Evolutionary conservation across 2,329 filamentous ascomycete species (phyloP), one percentile per base, ranked within the genome.

Genomic region (Xylaria sp.): DNA sequence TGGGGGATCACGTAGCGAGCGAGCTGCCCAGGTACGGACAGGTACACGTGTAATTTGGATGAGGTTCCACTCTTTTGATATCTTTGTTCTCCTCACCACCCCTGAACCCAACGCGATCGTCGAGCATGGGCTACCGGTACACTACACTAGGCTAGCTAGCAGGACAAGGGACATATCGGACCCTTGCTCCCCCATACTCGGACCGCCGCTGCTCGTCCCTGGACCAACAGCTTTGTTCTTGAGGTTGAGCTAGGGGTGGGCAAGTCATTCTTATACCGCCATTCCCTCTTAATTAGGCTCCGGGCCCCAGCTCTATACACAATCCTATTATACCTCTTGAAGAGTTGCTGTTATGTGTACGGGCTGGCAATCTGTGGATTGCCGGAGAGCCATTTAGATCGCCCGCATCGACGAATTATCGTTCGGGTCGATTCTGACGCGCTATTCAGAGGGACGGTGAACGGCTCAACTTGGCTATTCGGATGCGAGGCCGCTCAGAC

Each of bases 21-120:
- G 33, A 47, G n/a, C 23, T 42, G 17, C 17, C 31, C 19, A 61
- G 49, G 33, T 57, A 38, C 47, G 51, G 49, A 37, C 60, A 54
- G 17, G 57, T 60, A 66, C 57, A 63, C 57, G 60, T 54, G 61
- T 59, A 58, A 63, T 61, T 64, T 63, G 64, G 57, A 57, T 46
- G 54, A 58, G 57, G 64, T 66, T 58, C 64, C 64, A 66, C 64
- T 58, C 61, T 53, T 61, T 61, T 45, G 45, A 49, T 45, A 57
- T 64, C 61, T 50, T 64, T 56, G 9, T 31, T 60, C 45, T 64
- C 45, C 54, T 61, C 38, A 61, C 47, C 54, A 64, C 64, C 61
- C 64, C 64, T 64, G 64, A 59, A 28, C 53, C 49, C 43, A 58
- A 56, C 53, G 54, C 33, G 37, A 54, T 59, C 60, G 50, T 66